phyloP scores from a whole-genome alignment of 2,329 filamentous ascomycete species.

The Corinectria fuckeliana region DNA sequence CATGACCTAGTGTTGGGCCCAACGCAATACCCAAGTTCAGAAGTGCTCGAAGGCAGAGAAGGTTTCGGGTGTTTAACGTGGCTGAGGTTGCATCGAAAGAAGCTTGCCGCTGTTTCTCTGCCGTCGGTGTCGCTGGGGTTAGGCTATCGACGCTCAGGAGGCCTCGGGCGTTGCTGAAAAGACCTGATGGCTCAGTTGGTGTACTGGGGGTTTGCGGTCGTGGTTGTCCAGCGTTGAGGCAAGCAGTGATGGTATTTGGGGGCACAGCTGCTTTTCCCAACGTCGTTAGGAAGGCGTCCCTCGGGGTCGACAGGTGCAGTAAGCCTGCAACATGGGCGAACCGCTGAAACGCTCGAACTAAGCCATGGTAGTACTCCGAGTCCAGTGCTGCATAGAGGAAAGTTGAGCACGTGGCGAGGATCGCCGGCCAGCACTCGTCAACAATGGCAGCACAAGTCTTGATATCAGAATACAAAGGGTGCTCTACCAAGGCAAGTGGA shows the following conservation, averaged over 20 bases:
- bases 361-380: constrained; percentile 88
- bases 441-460: constrained; percentile 82
- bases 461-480: constrained; percentile 74
- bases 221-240: constrained; percentile 56
- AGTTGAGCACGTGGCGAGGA: constrained; percentile 92
- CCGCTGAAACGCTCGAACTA: constrained; percentile 93
- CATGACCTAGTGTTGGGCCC: constrained; percentile 81
- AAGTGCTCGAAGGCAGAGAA: constrained; percentile 87
- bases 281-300: constrained; percentile 94
- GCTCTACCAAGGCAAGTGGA: constrained; percentile 76
- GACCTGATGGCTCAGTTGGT: constrained; percentile 57
- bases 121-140: constrained; percentile 60
- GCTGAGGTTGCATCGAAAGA: constrained; percentile 61
- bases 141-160: constrained; percentile 77
- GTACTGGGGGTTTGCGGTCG: constrained; percentile 53
- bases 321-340: constrained; percentile 94
- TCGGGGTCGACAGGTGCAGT: constrained; percentile 80
- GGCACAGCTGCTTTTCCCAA: constrained; percentile 93
- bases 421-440: constrained; percentile 92
- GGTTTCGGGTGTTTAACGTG: constrained; percentile 83
- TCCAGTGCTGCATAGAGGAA: constrained; percentile 93
- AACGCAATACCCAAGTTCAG: constrained; percentile 96
- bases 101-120: constrained; percentile 65
- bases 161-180: constrained; percentile 74
- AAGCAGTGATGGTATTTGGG: constrained; percentile 73